A percentile compares a stretch with the other conserved stretches of the same genome.
These are phyloP conservation scores for Gaertneriomyces semiglobifer DNA, from an alignment of 192 early-diverging fungal species.

Conservation along the genomic window DNA sequence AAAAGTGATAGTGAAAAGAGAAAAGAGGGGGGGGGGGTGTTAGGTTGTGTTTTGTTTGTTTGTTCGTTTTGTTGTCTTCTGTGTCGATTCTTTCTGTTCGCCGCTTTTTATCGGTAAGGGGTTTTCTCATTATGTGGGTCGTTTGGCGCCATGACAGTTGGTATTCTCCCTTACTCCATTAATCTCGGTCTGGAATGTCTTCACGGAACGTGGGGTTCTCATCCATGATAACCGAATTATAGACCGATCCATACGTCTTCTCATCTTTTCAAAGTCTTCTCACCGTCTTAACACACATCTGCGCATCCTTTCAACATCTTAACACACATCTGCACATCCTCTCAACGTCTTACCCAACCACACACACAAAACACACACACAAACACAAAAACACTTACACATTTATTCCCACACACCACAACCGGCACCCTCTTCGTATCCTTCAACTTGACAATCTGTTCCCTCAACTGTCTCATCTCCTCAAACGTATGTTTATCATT, in stretches of 20 bases:
- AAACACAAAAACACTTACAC: conserved; percentile 36
- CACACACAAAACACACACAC: neutral
- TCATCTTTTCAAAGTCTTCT: neutral
- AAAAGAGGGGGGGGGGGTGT: too few species aligned
- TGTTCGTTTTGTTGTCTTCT: too few species aligned
- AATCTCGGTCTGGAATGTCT: too few species aligned
- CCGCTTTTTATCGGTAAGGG: too few species aligned
- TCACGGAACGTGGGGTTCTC: too few species aligned
- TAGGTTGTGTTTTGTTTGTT: too few species aligned
- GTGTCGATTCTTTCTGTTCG: too few species aligned
- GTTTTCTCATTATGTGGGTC: too few species aligned
- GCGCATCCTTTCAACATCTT: neutral
- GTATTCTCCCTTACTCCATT: too few species aligned
- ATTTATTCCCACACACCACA: conserved; percentile 59
- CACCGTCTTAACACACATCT: neutral
- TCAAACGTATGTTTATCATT: conserved; percentile 51
- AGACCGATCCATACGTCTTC: neutral
- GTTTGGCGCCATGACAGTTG: too few species aligned
- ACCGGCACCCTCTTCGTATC: conserved; percentile 55
- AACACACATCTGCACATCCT: neutral
- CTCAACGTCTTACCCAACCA: neutral
- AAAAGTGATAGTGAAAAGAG: neutral
- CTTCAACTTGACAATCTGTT: conserved; percentile 55
- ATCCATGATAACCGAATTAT: too few species aligned
- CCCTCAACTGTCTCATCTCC: conserved; percentile 56